Evolutionary conservation across 495 filamentous ascomycete species (phyloP).

Genomic region (Daldinia concentrica): DNA sequence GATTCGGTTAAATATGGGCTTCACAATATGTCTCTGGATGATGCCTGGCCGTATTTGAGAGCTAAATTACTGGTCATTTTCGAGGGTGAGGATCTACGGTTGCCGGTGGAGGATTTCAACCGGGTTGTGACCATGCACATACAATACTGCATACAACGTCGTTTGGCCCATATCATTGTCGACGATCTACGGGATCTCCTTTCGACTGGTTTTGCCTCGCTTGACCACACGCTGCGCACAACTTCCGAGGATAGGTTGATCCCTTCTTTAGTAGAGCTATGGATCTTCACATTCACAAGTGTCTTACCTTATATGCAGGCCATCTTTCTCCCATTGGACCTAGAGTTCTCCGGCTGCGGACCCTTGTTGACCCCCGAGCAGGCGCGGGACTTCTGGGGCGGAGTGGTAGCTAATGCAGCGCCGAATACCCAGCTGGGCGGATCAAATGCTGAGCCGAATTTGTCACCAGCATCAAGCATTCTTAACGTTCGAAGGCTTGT

Average conservation of each 20-base stretch:
- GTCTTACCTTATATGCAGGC: slow-evolving; percentile 96
- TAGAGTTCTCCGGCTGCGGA: slow-evolving; percentile 89
- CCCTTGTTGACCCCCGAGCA: slow-evolving; percentile 77
- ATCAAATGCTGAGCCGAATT: slow-evolving; percentile 40
- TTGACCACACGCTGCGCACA: slow-evolving; percentile 82
- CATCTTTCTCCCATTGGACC: slow-evolving; percentile 91
- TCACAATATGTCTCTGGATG: slow-evolving; percentile 84
- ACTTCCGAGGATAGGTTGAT: slow-evolving; percentile 85
- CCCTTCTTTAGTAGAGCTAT: slow-evolving; percentile 87
- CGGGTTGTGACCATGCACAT: slow-evolving; percentile 81
- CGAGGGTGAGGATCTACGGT: slow-evolving; percentile 86
- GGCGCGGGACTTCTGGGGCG: slow-evolving; percentile 88
- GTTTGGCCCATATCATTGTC: slow-evolving; percentile 72
- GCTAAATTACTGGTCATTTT: slow-evolving; percentile 90
- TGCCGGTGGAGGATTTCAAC: slow-evolving; percentile 95
- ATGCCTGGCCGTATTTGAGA: slow-evolving; percentile 96
- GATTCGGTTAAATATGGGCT: slow-evolving; percentile 70
- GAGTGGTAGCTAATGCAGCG: slow-evolving; percentile 52
- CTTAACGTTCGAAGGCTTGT: slow-evolving; percentile 91
- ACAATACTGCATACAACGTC: slow-evolving; percentile 76
- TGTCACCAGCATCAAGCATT: slow-evolving; percentile 52
- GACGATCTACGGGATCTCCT: slow-evolving; percentile 84
- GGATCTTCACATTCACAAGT: slow-evolving; percentile 88
- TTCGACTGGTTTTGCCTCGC: slow-evolving; percentile 79
- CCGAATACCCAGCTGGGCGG: slow-evolving; percentile 29